phyloP scores from a whole-genome alignment of 805 yeast genomes.

The Ascoidea asiatica region DNA sequence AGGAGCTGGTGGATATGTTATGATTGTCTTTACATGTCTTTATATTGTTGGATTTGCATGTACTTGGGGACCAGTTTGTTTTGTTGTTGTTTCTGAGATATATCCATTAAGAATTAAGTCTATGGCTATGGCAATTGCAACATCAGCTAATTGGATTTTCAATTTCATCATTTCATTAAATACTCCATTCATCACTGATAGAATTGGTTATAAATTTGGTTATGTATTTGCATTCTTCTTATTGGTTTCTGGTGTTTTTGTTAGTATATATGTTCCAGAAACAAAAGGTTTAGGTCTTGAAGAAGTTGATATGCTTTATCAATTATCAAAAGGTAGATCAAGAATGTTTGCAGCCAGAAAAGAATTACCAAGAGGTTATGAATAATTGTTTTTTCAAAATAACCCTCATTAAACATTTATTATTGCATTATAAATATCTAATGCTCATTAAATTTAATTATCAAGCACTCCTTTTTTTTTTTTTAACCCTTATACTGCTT shows the following conservation, averaged over 20 bases:
- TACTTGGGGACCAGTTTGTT: slow-evolving; percentile 63
- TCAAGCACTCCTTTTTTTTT: too few relatives aligned
- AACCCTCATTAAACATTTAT: too few relatives aligned
- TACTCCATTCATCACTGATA: slow-evolving; percentile 49
- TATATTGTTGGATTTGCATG: slow-evolving; percentile 57
- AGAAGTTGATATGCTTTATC: slow-evolving; percentile 39
- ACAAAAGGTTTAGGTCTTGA: slow-evolving; percentile 51
- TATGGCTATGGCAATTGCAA: slow-evolving; percentile 45
- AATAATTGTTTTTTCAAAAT: too few relatives aligned
- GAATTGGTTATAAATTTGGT: slow-evolving; percentile 57
- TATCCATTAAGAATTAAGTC: slow-evolving; percentile 55
- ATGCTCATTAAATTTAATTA: too few relatives aligned
- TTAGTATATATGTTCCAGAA: slow-evolving; percentile 56
- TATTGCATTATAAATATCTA: too few relatives aligned
- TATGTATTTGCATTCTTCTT: slow-evolving; percentile 41
- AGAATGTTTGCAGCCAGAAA: too few relatives aligned
- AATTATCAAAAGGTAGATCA: too few relatives aligned
- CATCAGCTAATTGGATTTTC: slow-evolving; percentile 33
- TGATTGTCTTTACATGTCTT: slow-evolving; percentile 54
- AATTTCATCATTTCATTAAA: slow-evolving; percentile 49
- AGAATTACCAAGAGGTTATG: too few relatives aligned
- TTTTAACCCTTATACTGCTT: too few relatives aligned
- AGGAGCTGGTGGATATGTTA: slow-evolving; percentile 42
- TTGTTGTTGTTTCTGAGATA: slow-evolving; percentile 51
- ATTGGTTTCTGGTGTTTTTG: slow-evolving; percentile 29